Conservation (phyloP, 441 rosid species). For the Croton setiger region DNA sequence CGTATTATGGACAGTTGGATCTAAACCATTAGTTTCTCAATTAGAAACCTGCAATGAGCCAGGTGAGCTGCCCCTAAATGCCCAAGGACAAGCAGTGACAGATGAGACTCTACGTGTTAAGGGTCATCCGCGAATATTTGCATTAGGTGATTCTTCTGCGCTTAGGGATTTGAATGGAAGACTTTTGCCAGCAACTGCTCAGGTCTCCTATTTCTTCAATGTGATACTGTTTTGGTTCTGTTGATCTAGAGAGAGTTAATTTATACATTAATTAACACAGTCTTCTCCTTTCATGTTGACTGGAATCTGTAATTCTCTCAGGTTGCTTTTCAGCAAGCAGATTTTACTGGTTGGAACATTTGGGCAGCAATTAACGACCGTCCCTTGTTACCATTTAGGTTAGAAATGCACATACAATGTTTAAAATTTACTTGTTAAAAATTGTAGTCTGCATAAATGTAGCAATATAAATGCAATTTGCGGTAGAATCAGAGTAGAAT, state of each 20-base stretch:
- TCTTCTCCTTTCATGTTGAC: not conserved
- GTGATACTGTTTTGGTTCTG: not conserved
- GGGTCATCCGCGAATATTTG: conserved; percentile 91
- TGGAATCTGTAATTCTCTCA: conserved; percentile 29
- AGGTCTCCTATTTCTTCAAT: conserved; percentile 39
- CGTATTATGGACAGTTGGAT: conserved; percentile 88
- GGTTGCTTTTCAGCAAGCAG: conserved; percentile 99
- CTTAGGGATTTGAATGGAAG: conserved; percentile 70
- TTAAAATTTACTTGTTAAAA: not conserved
- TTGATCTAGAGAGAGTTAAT: not conserved
- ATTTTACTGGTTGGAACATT: conserved; percentile 91
- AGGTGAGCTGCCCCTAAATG: conserved; percentile 61
- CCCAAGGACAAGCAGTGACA: conserved; percentile 86
- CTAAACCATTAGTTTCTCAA: conserved; percentile 72
- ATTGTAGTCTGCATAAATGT: not conserved
- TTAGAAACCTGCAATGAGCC: conserved; percentile 44
- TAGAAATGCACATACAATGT: conserved; percentile 3
- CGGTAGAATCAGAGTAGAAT: too few species aligned
- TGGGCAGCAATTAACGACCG: conserved; percentile 95
- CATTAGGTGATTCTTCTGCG: conserved; percentile 89
- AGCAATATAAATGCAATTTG: too few species aligned
- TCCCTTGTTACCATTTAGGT: conserved; percentile 92
- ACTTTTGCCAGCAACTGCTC: conserved; percentile 95
- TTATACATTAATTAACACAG: not conserved
- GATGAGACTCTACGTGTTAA: conserved; percentile 96